phyloP scores from a whole-genome alignment of 768 basidiomycete species.

The Coprinopsis cinerea region DNA sequence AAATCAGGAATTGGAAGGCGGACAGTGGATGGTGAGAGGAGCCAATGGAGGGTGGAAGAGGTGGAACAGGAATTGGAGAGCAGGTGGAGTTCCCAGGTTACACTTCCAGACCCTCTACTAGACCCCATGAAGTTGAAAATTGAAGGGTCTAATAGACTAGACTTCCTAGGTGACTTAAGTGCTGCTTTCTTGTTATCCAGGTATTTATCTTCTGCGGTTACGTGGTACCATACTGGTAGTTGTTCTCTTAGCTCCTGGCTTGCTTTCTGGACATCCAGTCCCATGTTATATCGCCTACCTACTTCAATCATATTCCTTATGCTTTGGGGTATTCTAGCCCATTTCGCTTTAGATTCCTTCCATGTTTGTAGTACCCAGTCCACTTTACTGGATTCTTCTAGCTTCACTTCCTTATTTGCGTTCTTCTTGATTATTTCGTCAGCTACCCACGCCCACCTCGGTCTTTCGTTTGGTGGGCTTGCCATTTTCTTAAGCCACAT shows the following conservation, averaged over 20 bases:
- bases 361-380: neutral
- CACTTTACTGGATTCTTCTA: neutral
- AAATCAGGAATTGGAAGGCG: too few relatives aligned
- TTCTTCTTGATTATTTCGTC: slow-evolving; percentile 2
- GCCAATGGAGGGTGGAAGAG: too few relatives aligned
- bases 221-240: neutral
- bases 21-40: too few relatives aligned
- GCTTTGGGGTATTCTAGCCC: neutral
- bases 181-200: neutral
- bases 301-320: neutral
- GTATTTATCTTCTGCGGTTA: neutral
- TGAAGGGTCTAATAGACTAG: too few relatives aligned
- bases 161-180: too few relatives aligned
- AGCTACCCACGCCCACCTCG: slow-evolving; percentile 14
- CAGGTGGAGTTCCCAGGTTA: too few relatives aligned
- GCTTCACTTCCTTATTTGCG: neutral
- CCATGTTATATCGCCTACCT: neutral
- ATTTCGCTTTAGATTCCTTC: neutral
- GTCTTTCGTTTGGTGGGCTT: neutral
- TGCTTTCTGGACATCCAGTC: neutral
- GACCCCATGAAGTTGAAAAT: too few relatives aligned
- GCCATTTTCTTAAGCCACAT: slow-evolving; percentile 20
- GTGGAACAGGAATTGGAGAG: too few relatives aligned
- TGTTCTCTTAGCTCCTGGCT: neutral
- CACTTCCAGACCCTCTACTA: too few relatives aligned